phyloP scores from a whole-genome alignment of 2,329 filamentous ascomycete species.

The Claviceps pusilla region DNA sequence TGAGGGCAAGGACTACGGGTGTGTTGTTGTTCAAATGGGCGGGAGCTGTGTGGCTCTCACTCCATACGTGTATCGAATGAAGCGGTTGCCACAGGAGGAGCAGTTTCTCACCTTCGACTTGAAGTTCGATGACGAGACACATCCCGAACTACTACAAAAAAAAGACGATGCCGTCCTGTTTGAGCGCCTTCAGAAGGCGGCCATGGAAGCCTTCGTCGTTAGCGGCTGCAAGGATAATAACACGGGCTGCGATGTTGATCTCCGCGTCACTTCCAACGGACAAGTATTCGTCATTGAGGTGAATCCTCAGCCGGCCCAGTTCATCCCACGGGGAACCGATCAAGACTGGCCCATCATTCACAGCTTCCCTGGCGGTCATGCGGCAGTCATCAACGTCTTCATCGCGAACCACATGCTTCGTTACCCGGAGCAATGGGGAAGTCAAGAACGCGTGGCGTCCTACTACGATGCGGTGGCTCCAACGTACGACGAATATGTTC shows the following conservation, averaged over 20 bases:
- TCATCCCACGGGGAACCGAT: background rate
- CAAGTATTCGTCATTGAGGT: constrained; percentile 1
- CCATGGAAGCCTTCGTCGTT: background rate
- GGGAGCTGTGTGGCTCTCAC: background rate
- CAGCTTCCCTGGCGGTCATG: background rate
- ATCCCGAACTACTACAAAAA: background rate
- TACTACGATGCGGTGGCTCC: background rate
- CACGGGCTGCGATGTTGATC: background rate
- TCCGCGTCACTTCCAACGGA: background rate
- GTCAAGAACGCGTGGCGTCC: background rate
- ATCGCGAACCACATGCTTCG: constrained; percentile 1
- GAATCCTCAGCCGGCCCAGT: background rate
- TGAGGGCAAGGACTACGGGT: background rate
- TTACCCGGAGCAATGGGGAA: background rate
- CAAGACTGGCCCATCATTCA: background rate
- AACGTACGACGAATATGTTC: background rate
- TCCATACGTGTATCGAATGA: background rate
- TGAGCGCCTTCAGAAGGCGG: background rate
- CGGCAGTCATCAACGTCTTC: background rate
- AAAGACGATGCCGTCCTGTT: background rate
- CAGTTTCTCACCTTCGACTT: constrained; percentile 1
- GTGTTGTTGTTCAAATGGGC: background rate
- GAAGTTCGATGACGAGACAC: background rate
- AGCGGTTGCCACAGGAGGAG: background rate
- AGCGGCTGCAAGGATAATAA: background rate